Percentiles rank a stretch among this genome's conserved stretches.
Conservation (phyloP, 257 asterid species). For the Coffea canephora region DNA sequence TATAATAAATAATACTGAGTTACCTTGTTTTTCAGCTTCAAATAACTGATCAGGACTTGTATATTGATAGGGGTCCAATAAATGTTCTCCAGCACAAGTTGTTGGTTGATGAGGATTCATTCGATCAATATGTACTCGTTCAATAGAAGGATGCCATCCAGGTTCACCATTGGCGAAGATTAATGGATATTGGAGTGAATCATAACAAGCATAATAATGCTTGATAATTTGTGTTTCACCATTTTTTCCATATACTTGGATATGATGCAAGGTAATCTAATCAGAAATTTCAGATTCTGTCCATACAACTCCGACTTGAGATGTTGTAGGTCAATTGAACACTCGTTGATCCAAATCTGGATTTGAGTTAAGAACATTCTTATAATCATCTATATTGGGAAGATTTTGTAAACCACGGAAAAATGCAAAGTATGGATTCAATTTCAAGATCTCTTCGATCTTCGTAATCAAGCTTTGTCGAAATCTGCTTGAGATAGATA, state of each 20-base stretch:
- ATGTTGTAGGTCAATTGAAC: background rate
- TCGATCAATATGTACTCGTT: background rate
- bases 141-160: background rate
- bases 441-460: background rate
- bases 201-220: background rate
- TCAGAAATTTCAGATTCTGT: background rate
- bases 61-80: too few relatives aligned
- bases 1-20: too few relatives aligned
- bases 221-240: background rate
- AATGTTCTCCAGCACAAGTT: too few relatives aligned
- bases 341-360: background rate
- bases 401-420: background rate
- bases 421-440: background rate
- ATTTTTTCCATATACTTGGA: background rate
- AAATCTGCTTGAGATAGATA: background rate
- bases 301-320: background rate
- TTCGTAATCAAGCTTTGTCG: background rate
- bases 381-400: background rate
- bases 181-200: background rate
- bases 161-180: background rate
- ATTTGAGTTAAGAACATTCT: background rate
- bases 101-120: too few relatives aligned
- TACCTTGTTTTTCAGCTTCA: too few relatives aligned
- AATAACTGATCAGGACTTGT: too few relatives aligned
- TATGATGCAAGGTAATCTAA: background rate